Evolutionary conservation across 306 rosid genomes (phyloP).

Genomic region (Cicer cuneatum): DNA sequence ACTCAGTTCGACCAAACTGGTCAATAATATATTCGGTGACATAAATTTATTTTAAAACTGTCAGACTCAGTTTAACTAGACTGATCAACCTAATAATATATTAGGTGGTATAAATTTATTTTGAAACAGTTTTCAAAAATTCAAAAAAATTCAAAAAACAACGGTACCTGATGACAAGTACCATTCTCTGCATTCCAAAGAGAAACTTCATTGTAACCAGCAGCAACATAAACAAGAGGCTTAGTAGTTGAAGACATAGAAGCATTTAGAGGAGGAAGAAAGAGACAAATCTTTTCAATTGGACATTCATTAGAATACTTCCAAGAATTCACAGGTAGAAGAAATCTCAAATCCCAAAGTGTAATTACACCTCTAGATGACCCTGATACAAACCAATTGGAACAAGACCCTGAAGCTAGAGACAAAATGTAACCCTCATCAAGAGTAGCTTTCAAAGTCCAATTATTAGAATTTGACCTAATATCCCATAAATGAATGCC

Average conservation of each 20-base stretch:
- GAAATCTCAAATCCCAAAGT: slow-evolving; percentile 97
- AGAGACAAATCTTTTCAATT: slow-evolving; percentile 86
- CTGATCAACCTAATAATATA: too few species aligned
- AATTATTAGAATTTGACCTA: slow-evolving; percentile 74
- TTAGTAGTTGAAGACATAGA: slow-evolving; percentile 71
- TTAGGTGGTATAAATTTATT: slow-evolving; percentile 15
- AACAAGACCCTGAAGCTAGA: slow-evolving; percentile 76
- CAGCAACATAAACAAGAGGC: slow-evolving; percentile 96
- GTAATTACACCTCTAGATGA: slow-evolving; percentile 93
- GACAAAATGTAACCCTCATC: slow-evolving; percentile 89
- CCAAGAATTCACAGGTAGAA: slow-evolving; percentile 88
- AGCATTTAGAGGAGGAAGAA: slow-evolving; percentile 76
- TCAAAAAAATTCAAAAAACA: too few species aligned
- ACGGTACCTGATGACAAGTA: slow-evolving; percentile 98
- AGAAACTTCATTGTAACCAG: slow-evolving; percentile 94
- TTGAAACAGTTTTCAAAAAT: too few species aligned
- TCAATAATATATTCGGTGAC: too few species aligned
- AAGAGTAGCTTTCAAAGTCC: slow-evolving; percentile 79
- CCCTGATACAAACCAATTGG: slow-evolving; percentile 98
- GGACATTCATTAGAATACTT: slow-evolving; percentile 85
- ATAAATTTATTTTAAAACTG: too few species aligned
- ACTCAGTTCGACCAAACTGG: too few species aligned
- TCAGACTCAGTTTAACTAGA: too few species aligned
- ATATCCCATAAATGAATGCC: slow-evolving; percentile 98
- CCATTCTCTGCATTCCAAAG: slow-evolving; percentile 99